Base-by-base conservation (phyloP, 2,329 filamentous ascomycete genomes). In the Leptosphaerulina australis region DNA sequence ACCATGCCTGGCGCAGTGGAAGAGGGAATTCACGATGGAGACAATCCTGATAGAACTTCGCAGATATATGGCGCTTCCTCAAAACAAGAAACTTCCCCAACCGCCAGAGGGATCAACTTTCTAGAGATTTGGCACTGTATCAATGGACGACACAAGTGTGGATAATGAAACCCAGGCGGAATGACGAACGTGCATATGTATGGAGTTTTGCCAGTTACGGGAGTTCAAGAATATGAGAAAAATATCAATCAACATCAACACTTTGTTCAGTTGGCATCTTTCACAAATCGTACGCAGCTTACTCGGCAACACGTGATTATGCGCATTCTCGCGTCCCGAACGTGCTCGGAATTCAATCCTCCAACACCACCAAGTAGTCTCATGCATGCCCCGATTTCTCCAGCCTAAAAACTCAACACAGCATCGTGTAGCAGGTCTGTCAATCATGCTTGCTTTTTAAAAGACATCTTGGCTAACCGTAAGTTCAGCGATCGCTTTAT, bases 81-180 rank as follows among this genome's bases (percentile, higher is more conserved):
- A 86, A 61, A 88, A 97, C 79, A 97, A 97, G 83, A 97, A 97
- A 78, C 85, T 97, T 22, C 88, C 91, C 10, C 94, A 99, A 74
- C 94, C 94, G 30, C 84, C 90, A 3, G 94, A 99, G 77, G 92
- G 91, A 50, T 85, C 88, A 22, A 87, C 77, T 24, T 88, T 81
- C 62, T 72, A 63, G 44, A 38, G 12, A 15, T 14, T 11, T 10
- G 11, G 11, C 30, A 15, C 6, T 17, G n/a, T n/a, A 33, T 8
- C 43, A 37, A 44, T n/a, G 46, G 47, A 43, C 46, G 39, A 45
- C 24, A 38, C 33, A 44, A 40, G 34, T 50, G 39, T 29, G 49
- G 47, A 44, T 26, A 22, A 39, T 17, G 29, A 38, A 22, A 26
- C 33, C 37, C 6, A 21, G 53, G 46, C 44, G 15, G 31, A 39